Percentiles rank a stretch among this genome's conserved stretches.
Conservation (phyloP, 306 rosid genomes). For the Fragaria vesca region DNA sequence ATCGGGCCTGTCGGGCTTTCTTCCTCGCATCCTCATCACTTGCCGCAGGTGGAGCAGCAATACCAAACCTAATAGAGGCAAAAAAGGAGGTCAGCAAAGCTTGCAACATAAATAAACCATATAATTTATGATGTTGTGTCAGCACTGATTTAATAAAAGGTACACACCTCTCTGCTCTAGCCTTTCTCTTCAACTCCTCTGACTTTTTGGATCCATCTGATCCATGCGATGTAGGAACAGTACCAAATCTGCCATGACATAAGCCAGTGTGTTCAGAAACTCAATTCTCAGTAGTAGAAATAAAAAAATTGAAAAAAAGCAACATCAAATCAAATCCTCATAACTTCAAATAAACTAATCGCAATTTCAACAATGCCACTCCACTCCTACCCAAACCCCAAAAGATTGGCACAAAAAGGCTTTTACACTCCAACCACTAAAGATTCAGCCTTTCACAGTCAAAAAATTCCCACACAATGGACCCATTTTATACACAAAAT, state of each 20-base stretch:
- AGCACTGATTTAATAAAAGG: neutral
- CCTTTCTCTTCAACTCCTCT: constrained; percentile 78
- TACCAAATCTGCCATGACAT: constrained; percentile 55
- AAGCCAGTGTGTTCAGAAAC: constrained; percentile 1
- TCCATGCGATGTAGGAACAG: constrained; percentile 39
- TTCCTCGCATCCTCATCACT: constrained; percentile 67
- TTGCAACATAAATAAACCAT: neutral
- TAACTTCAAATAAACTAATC: neutral
- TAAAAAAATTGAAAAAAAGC: too few relatives aligned
- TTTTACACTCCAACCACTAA: neutral
- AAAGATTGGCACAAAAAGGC: too few relatives aligned
- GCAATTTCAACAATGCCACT: neutral
- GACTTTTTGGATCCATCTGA: constrained; percentile 46
- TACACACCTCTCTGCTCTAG: constrained; percentile 83
- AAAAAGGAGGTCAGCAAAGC: neutral
- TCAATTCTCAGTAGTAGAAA: neutral
- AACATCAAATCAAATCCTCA: neutral
- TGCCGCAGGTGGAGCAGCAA: constrained; percentile 45
- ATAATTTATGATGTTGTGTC: neutral
- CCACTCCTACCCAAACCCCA: neutral
- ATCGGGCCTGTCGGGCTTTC: constrained; percentile 85
- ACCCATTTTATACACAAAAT: too few relatives aligned
- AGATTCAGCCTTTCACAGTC: neutral
- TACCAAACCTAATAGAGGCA: constrained; percentile 62
- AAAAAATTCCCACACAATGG: neutral